phyloP scores from a whole-genome alignment of 1,139 yeast species.

The Sugiyamaella grinbergsii region DNA sequence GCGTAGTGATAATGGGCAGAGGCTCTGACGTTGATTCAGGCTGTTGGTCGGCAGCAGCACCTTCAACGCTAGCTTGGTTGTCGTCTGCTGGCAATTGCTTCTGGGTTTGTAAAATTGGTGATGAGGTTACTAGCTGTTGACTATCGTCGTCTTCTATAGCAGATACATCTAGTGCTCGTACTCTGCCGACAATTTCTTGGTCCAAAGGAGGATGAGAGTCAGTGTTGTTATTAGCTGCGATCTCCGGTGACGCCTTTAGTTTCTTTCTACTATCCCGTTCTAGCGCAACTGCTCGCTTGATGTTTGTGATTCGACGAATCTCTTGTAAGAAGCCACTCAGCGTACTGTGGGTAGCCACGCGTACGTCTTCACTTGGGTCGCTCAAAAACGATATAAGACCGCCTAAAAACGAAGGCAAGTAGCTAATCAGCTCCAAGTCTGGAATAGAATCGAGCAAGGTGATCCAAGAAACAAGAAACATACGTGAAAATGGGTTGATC shows the following conservation, averaged over 20 bases:
- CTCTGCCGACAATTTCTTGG: conserved; percentile 11
- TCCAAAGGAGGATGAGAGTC: background rate
- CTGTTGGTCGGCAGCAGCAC: background rate
- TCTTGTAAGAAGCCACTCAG: conserved; percentile 78
- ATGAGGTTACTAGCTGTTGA: background rate
- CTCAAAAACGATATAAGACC: conserved; percentile 81
- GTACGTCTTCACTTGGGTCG: conserved; percentile 83
- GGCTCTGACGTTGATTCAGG: background rate
- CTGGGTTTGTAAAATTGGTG: background rate
- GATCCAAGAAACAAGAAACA: conserved; percentile 91
- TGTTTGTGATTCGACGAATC: conserved; percentile 69
- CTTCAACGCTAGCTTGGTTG: no score
- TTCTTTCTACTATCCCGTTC: conserved; percentile 22
- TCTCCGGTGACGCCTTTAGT: conserved; percentile 5
- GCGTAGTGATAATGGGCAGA: background rate
- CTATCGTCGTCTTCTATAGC: conserved; percentile 23
- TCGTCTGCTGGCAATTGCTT: background rate
- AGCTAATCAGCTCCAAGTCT: conserved; percentile 81
- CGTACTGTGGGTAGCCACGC: conserved; percentile 80
- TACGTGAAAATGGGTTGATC: conserved; percentile 87
- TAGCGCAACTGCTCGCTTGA: conserved; percentile 50
- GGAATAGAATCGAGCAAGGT: conserved; percentile 90
- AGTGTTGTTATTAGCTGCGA: no score
- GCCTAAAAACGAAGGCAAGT: conserved; percentile 84
- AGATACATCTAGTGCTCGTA: conserved; percentile 13